Percentiles rank a stretch among this genome's conserved stretches.
phyloP scores from a whole-genome alignment of 2,329 filamentous ascomycete genomes.

The Escovopsis sp. region DNA sequence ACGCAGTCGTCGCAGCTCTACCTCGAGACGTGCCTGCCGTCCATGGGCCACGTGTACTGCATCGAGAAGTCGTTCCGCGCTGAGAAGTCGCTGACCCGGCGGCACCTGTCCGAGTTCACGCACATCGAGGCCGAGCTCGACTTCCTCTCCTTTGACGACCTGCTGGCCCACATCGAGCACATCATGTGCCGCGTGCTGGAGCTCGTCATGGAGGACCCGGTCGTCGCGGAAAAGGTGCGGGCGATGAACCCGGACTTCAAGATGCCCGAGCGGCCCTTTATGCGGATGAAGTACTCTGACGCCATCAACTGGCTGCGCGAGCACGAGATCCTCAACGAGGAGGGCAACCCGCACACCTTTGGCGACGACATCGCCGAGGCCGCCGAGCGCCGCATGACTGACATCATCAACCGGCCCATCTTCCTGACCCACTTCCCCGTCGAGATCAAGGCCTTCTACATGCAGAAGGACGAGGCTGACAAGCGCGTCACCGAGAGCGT shows the following conservation, averaged over 20 bases:
- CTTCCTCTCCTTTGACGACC: constrained; percentile 84
- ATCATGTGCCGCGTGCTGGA: constrained; percentile 79
- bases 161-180: constrained; percentile 74
- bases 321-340: constrained; percentile 84
- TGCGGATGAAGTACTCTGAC: constrained; percentile 87
- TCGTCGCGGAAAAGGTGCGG: constrained; percentile 59
- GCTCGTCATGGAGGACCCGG: constrained; percentile 56
- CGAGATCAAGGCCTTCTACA: constrained; percentile 98
- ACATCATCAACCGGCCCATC: constrained; percentile 88
- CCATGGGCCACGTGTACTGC: constrained; percentile 89
- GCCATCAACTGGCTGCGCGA: constrained; percentile 89
- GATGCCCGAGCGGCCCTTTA: constrained; percentile 70
- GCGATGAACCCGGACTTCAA: constrained; percentile 84
- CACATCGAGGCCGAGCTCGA: constrained; percentile 95
- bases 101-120: constrained; percentile 91
- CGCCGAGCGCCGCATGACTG: constrained; percentile 92
- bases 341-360: constrained; percentile 77
- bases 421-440: constrained; percentile 94
- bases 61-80: constrained; percentile 98
- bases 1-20: constrained; percentile 97
- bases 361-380: constrained; percentile 98
- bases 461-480: constrained; percentile 76
- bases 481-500: constrained; percentile 81
- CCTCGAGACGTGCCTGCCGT: constrained; percentile 84
- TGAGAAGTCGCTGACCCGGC: constrained; percentile 86